Evolutionary conservation across 345 rosid species (phyloP).

Genomic region (Erysimum cheiranthoides): DNA sequence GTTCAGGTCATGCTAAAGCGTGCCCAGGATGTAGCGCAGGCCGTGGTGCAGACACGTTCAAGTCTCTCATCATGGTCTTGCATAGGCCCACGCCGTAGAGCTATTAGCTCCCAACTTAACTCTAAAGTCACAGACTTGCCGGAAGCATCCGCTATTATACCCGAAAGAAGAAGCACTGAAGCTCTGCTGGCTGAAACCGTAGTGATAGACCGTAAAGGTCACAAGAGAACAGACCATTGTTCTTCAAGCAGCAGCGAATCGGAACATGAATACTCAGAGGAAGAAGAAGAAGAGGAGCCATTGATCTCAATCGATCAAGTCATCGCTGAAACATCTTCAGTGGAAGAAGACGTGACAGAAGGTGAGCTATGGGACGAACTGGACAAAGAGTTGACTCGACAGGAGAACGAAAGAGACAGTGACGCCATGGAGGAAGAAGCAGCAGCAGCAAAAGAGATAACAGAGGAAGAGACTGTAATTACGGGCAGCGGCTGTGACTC

Average conservation of each 20-base stretch:
- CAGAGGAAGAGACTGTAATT: slow-evolving; percentile 67
- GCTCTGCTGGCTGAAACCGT: slow-evolving; percentile 46
- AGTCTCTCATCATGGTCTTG: slow-evolving; percentile 89
- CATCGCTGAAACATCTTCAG: slow-evolving; percentile 47
- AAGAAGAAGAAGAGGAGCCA: slow-evolving; percentile 76
- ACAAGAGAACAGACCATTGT: slow-evolving; percentile 46
- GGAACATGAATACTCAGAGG: slow-evolving; percentile 56
- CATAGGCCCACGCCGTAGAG: slow-evolving; percentile 87
- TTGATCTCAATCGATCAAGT: slow-evolving; percentile 52
- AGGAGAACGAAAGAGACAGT: slow-evolving; percentile 59
- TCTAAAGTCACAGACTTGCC: slow-evolving; percentile 54
- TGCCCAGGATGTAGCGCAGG: slow-evolving; percentile 89
- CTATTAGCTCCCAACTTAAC: slow-evolving; percentile 52
- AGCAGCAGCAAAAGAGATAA: slow-evolving; percentile 75
- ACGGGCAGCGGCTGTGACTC: slow-evolving; percentile 24
- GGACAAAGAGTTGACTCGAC: slow-evolving; percentile 82
- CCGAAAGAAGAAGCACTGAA: slow-evolving; percentile 57
- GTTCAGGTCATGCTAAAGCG: slow-evolving; percentile 86
- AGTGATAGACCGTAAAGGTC: slow-evolving; percentile 40
- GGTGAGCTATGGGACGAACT: slow-evolving; percentile 90
- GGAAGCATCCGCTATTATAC: slow-evolving; percentile 55
- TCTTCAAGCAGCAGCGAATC: slow-evolving; percentile 56
- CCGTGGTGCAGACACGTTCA: slow-evolving; percentile 81
- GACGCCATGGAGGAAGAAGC: slow-evolving; percentile 78
- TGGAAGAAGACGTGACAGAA: slow-evolving; percentile 60